Evolutionary conservation across 2,329 filamentous ascomycete genomes (phyloP).

Genomic region (Exophiala viscosa): DNA sequence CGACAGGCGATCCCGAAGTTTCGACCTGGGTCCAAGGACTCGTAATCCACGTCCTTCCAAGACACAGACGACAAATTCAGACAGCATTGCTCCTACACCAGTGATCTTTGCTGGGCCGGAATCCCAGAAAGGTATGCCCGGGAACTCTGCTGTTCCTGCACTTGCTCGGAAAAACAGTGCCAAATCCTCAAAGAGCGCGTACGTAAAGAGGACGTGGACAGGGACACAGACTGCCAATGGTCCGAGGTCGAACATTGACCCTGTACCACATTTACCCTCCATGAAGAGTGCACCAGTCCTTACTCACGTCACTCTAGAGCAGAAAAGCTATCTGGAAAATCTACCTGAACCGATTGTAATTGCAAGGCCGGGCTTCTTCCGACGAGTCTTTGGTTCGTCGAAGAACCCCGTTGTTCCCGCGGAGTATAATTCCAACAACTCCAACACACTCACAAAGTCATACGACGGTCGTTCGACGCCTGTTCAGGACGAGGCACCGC

Average conservation of each 20-base stretch:
- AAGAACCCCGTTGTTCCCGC: conserved; percentile 43
- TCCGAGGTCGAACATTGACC: conserved; percentile 31
- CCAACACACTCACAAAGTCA: conserved; percentile 23
- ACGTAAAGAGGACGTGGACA: conserved; percentile 36
- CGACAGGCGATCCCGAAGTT: conserved; percentile 43
- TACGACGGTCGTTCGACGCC: conserved; percentile 20
- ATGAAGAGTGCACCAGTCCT: conserved; percentile 25
- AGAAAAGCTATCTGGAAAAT: conserved; percentile 56
- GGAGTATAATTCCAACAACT: conserved; percentile 6
- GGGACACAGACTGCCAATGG: conserved; percentile 38
- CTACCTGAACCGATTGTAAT: conserved; percentile 6
- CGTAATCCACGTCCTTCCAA: conserved; percentile 14
- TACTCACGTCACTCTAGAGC: conserved; percentile 48
- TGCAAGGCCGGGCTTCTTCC: conserved; percentile 77
- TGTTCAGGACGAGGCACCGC: conserved; percentile 25
- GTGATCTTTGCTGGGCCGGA: conserved; percentile 78
- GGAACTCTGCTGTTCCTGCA: conserved; percentile 29
- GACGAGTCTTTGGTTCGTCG: conserved; percentile 80
- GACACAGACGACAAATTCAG: conserved; percentile 31
- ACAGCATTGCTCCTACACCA: conserved; percentile 78
- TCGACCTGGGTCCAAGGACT: conserved; percentile 42
- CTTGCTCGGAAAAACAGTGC: conserved; percentile 42
- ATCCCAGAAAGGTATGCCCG: conserved; percentile 42
- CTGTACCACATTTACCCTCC: conserved; percentile 20
- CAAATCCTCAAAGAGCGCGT: conserved; percentile 40